Conservation (phyloP, 805 yeast species). For the Wickerhamiella cacticola region DNA sequence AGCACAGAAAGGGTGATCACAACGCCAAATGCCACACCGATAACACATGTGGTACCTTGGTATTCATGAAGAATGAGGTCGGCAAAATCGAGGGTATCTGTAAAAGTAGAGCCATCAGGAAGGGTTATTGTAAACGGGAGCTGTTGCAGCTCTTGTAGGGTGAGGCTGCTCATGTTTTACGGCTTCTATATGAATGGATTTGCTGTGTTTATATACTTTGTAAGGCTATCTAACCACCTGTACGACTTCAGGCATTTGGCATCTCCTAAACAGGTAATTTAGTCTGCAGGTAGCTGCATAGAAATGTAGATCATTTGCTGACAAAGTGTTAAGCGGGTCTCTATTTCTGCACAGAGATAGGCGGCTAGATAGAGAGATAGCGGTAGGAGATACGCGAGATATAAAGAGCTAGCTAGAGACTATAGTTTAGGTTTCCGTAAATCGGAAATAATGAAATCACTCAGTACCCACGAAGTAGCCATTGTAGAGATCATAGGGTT, state of each 20-base stretch:
- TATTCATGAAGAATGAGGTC: not conserved
- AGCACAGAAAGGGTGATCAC: conserved; percentile 37
- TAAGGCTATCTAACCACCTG: not conserved
- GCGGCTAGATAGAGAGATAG: no score
- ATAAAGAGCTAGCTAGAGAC: no score
- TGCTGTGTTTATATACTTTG: not conserved
- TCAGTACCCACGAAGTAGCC: conserved; percentile 36
- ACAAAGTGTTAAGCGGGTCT: not conserved
- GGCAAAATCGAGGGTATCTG: not conserved
- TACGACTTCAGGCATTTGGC: not conserved
- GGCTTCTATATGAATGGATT: not conserved
- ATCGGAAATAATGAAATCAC: not conserved
- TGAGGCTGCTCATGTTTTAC: not conserved
- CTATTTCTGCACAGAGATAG: not conserved
- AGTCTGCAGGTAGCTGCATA: not conserved
- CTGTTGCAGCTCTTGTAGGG: not conserved
- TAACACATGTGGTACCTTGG: not conserved
- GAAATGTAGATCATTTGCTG: not conserved
- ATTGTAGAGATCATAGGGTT: conserved; percentile 42
- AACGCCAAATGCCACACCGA: conserved; percentile 48
- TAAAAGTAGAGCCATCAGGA: not conserved
- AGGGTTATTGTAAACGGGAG: not conserved
- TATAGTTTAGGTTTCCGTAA: not conserved
- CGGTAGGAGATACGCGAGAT: no score
- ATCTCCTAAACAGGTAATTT: conserved; percentile 8